Evolutionary conservation across 768 basidiomycete species (phyloP), one percentile per base, ranked within the genome.

Genomic region (Suillus ampliporus): DNA sequence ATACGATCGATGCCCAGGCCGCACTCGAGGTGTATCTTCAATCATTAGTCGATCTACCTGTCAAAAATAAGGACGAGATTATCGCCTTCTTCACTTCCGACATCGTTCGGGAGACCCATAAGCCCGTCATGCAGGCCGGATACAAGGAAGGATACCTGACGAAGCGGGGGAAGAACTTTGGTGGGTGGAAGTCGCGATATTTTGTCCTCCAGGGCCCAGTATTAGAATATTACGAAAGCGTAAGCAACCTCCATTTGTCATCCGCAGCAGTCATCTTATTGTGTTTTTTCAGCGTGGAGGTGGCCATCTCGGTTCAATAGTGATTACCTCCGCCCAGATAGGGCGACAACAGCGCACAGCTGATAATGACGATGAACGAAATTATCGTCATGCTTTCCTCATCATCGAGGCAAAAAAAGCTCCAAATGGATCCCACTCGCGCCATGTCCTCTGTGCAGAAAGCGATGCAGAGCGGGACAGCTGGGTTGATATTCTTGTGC

Each of bases 131-230:
- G 79, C 90, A 91, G 71, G 83, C 83, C 2, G 92, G 92, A 31
- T 88, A 95, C 78, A 97, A 97, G 76, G 94, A 97, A 75, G 97
- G 96, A 17, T 97, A 97, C 74, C 80, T 97, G 40, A 98, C 97
- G 21, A 98, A 98, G 78, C 85, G 95, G 62, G 96, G 96, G 23
- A 95, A 98, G 80, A 97, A 94, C 71, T 98, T 99, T 77, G 97
- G 97, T 50, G 95, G 97, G 2, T 96, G 94, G 97, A 96, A 97
- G 73, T 94, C 94, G 28, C 84, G 97, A 47, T 99, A 89, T 76
- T 99, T 99, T 70, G 94, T 98, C 9, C 82, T 98, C 28, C 90
- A 94, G 75, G 95, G 96, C 0, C 89, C 94, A 4, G 85, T 91
- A 2, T 82, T 99, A 57, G 94, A 97, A 71, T 99, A 99, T 76